Conservation (phyloP, 169 alveolate species). For the Eimeria necatrix region DNA sequence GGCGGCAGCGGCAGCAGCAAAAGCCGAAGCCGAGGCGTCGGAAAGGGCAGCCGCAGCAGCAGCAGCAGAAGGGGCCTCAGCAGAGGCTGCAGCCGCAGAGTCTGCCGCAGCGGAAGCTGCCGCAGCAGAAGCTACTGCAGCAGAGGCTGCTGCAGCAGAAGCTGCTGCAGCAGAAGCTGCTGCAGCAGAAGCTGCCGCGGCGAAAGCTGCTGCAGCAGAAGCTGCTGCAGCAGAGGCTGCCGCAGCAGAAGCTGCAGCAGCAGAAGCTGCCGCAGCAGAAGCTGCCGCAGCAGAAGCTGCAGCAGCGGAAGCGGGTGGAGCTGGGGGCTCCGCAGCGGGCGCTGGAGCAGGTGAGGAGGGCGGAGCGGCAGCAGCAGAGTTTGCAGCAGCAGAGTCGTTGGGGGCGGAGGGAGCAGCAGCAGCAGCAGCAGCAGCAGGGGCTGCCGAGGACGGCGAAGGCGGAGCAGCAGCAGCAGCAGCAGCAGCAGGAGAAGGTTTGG, state of each 20-base stretch:
- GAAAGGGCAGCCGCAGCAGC: neutral
- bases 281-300: neutral
- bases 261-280: neutral
- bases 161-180: neutral
- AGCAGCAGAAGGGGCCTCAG: neutral
- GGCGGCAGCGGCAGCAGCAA: constrained; percentile 11
- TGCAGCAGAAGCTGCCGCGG: constrained; percentile 6
- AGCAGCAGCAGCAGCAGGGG: neutral
- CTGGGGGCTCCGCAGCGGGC: neutral
- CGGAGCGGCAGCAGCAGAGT: constrained; percentile 6
- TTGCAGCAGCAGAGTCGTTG: neutral
- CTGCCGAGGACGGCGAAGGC: neutral
- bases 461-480: constrained; percentile 15
- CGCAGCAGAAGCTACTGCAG: neutral
- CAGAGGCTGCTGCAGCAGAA: neutral
- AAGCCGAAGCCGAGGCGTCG: neutral
- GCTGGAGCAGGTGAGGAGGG: too few relatives aligned
- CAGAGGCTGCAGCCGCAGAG: neutral
- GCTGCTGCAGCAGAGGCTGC: neutral
- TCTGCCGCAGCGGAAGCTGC: neutral
- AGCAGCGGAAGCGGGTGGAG: neutral
- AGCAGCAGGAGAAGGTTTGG: neutral
- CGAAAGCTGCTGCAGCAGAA: neutral
- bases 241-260: neutral
- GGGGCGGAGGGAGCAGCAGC: neutral